Evolutionary conservation across 805 yeast genomes (phyloP).

Genomic region (Ogataea angusta): DNA sequence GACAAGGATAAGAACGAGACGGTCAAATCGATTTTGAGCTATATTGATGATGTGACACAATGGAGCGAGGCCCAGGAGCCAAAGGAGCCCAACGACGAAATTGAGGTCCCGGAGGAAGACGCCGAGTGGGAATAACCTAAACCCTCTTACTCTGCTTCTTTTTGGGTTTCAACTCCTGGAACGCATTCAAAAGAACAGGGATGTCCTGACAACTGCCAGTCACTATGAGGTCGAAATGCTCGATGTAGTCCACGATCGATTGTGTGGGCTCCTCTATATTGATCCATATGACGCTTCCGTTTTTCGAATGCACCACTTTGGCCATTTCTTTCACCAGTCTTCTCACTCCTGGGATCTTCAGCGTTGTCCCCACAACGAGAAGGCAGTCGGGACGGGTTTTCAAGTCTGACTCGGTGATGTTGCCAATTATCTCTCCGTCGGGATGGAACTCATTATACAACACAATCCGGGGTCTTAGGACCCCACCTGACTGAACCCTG

Average conservation of each 20-base stretch:
- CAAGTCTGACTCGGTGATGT: conserved; percentile 65
- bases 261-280: conserved; percentile 54
- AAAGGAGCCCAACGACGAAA: conserved; percentile 84
- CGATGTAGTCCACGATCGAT: conserved; percentile 47
- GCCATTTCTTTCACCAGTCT: conserved; percentile 60
- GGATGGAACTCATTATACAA: conserved; percentile 78
- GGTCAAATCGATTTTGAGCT: conserved; percentile 78
- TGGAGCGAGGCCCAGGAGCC: conserved; percentile 98
- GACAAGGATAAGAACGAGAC: conserved; percentile 62
- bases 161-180: conserved; percentile 20
- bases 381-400: conserved; percentile 69
- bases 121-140: conserved; percentile 15
- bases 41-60: conserved; percentile 95
- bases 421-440: conserved; percentile 84
- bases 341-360: conserved; percentile 74
- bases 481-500: conserved; percentile 60
- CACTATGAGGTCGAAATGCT: conserved; percentile 53
- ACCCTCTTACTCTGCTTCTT: conserved; percentile 1
- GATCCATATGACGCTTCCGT: conserved; percentile 61
- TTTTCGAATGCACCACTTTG: conserved; percentile 50
- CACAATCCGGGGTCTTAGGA: conserved; percentile 62
- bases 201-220: conserved; percentile 65
- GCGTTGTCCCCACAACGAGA: conserved; percentile 78
- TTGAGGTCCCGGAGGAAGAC: conserved; percentile 58
- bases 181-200: conserved; percentile 33